Percentiles rank a stretch among this genome's conserved stretches.
Evolutionary conservation across 495 filamentous ascomycete species (phyloP).

Genomic region (Letharia columbiana): DNA sequence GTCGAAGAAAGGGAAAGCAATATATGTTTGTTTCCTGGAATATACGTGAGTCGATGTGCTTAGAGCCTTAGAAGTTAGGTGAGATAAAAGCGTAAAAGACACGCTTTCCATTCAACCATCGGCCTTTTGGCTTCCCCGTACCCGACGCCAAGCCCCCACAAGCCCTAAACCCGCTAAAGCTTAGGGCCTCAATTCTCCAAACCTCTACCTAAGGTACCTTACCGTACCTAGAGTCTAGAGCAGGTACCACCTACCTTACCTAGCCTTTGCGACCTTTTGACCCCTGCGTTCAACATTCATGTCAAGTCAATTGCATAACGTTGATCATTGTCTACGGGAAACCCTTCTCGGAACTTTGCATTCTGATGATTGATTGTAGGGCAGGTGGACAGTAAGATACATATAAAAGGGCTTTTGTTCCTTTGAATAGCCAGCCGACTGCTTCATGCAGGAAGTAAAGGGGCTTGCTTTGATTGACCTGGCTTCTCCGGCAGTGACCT

Average conservation of each 20-base stretch:
- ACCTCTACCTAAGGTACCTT: too few species aligned
- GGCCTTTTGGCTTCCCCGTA: neutral
- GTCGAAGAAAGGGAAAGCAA: constrained; percentile 6
- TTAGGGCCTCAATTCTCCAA: too few species aligned
- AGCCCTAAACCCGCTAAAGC: neutral
- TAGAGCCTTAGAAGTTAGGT: neutral
- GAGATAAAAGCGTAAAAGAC: constrained; percentile 12
- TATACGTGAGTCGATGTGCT: neutral
- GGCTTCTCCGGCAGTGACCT: neutral
- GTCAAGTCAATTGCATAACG: too few species aligned
- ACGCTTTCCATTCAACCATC: constrained; percentile 16
- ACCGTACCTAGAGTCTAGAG: too few species aligned
- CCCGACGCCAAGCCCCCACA: constrained; percentile 10
- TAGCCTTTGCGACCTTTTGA: too few species aligned
- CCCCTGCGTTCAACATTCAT: too few species aligned
- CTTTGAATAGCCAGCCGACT: neutral
- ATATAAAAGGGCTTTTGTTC: neutral
- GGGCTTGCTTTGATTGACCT: neutral
- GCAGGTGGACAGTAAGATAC: neutral
- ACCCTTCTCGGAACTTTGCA: too few species aligned
- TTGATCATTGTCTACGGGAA: too few species aligned
- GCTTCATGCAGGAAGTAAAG: neutral
- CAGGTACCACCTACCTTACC: too few species aligned
- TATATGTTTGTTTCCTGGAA: neutral
- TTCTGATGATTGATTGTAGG: too few species aligned